Conservation (phyloP, 768 basidiomycete genomes). For the Psilocybe subaeruginosa region DNA sequence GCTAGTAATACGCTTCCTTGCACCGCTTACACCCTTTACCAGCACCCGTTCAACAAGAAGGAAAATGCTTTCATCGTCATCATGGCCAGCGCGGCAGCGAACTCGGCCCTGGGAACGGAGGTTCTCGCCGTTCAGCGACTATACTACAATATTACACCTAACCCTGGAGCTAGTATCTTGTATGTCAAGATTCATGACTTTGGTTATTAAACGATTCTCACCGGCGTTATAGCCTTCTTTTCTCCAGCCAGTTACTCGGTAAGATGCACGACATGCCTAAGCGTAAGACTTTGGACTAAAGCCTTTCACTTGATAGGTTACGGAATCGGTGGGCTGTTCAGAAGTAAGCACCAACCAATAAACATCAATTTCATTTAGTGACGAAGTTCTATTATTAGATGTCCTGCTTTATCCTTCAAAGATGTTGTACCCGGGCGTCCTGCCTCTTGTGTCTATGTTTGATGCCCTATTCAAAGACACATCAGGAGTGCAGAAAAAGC, state of each 20-base stretch:
- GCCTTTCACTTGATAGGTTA: constrained; percentile 39
- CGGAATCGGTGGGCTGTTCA: constrained; percentile 57
- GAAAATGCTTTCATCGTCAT: constrained; percentile 62
- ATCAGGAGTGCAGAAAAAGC: constrained; percentile 38
- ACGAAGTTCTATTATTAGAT: constrained; percentile 23
- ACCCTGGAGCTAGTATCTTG: constrained; percentile 47
- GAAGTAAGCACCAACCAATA: constrained; percentile 34
- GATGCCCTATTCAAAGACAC: constrained; percentile 50
- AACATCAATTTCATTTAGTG: background rate
- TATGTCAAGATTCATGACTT: constrained; percentile 10
- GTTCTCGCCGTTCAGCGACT: constrained; percentile 56
- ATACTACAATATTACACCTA: constrained; percentile 56
- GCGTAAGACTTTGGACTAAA: background rate
- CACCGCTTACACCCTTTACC: background rate
- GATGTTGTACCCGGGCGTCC: constrained; percentile 51
- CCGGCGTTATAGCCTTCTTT: constrained; percentile 28
- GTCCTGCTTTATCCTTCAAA: constrained; percentile 55
- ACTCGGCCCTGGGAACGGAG: constrained; percentile 55
- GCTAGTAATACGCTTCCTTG: background rate
- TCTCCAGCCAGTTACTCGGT: constrained; percentile 39
- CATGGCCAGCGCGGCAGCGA: constrained; percentile 58
- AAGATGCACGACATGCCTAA: background rate
- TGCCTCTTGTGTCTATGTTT: constrained; percentile 52
- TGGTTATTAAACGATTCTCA: background rate
- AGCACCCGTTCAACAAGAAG: constrained; percentile 64